Conservation (phyloP, 495 filamentous ascomycete genomes). For the Penicillium robsamsonii region DNA sequence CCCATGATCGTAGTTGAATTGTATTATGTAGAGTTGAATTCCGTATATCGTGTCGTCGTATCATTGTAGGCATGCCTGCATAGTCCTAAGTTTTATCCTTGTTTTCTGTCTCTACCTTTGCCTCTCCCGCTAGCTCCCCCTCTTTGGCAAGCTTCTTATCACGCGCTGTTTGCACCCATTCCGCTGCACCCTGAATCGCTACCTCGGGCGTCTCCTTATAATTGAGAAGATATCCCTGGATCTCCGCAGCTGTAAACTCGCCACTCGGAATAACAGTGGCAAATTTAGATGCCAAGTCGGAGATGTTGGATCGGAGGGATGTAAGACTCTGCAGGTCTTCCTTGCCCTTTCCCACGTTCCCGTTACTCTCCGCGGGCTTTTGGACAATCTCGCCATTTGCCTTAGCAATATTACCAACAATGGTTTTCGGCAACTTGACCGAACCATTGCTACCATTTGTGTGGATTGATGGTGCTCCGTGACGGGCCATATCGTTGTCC, state of each 20-base stretch:
- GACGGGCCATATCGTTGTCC: constrained; percentile 25
- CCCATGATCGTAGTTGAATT: neutral
- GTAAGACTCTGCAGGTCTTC: constrained; percentile 8
- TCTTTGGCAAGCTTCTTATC: constrained; percentile 45
- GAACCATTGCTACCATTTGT: constrained; percentile 5
- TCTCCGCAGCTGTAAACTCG: constrained; percentile 71
- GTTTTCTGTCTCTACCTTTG: neutral
- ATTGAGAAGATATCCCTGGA: constrained; percentile 72
- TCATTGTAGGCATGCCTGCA: neutral
- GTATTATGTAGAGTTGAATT: neutral
- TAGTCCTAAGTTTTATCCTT: constrained; percentile 8
- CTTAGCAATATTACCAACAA: neutral
- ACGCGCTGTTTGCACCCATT: constrained; percentile 57
- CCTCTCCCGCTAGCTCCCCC: neutral
- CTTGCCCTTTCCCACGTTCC: neutral
- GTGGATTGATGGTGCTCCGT: neutral
- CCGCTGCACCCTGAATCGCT: constrained; percentile 54
- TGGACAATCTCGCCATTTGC: neutral
- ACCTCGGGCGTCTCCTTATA: constrained; percentile 61
- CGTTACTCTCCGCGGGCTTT: constrained; percentile 4
- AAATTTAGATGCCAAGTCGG: constrained; percentile 54
- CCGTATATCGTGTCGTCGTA: neutral
- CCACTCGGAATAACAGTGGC: constrained; percentile 57
- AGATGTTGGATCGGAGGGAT: constrained; percentile 30
- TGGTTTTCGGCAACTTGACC: neutral